Base-by-base conservation (phyloP, 192 early-diverging fungal species). In the Lobosporangium transversale region DNA sequence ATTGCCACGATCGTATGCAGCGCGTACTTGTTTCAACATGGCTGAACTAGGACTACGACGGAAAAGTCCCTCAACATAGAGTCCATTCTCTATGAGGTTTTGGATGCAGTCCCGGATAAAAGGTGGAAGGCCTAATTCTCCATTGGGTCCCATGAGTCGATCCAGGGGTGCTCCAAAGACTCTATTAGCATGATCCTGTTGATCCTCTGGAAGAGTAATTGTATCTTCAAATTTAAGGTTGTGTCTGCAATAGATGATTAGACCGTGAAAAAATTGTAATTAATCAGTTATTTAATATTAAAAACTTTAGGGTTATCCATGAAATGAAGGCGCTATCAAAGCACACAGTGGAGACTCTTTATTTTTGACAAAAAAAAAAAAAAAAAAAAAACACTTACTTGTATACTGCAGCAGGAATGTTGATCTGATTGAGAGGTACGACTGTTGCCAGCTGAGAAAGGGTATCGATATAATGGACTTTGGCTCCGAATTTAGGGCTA, bases 401-500 rank as follows among this genome's bases (percentile, higher is more conserved):
- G 31, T 83, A 80, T 18, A 94, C 87, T 31, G 83, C 76, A 20
- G 84, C 85, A 7, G 96, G 95, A 30, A 97, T 90, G 20, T 88
- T 83, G 48, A 95, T 86, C 60, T 93, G 89, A 45, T 88, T 81
- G 21, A 95, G 78, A 12, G 92, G 91, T 32, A 97, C 86, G 8
- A 79, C 67, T 45, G 55, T 56, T 15, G 86, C 89, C 35, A 98
- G 83, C 23, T 91, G 81, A 15, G 88, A 80, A 33, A 97, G 82
- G 35, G 78, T 91, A 49, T 90, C 80, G 31, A 96, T 79, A 83
- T 95, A 98, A 59, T 86, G 83, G 10, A 98, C 80, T 80, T 98
- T 98, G 49, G 84, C 80, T 17, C 88, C 82, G 83, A 98, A 98
- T 81, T 98, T 98, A 47, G 95, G 94, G 52, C 96, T 93, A 82